A percentile compares a stretch with the other conserved stretches of the same genome.
phyloP scores from a whole-genome alignment of 352 stramenopile genomes.

The Globisporangium ultimum region DNA sequence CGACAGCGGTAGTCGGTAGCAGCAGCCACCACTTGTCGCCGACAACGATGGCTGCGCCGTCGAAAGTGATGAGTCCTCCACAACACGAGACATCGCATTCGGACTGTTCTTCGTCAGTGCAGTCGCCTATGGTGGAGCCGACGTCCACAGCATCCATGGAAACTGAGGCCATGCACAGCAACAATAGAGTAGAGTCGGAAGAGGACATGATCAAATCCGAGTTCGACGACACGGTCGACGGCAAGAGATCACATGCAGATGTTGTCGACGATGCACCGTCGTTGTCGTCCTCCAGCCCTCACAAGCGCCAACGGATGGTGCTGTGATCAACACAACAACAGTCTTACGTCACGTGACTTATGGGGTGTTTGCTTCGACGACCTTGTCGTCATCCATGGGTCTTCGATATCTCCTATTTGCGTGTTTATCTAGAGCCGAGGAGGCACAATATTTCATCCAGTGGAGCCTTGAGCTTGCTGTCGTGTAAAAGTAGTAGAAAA shows the following conservation, averaged over 20 bases:
- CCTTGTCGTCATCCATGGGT: too few relatives aligned
- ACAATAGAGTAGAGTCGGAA: not conserved
- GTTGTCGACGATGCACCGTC: slow-evolving; percentile 10
- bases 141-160: not conserved
- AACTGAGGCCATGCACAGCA: not conserved
- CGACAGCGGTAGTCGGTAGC: not conserved
- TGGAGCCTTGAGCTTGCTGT: not conserved
- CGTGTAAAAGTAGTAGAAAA: not conserved
- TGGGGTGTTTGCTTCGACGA: too few relatives aligned
- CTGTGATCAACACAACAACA: slow-evolving; percentile 17
- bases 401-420: not conserved
- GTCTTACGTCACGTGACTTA: too few relatives aligned
- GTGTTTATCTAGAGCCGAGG: not conserved
- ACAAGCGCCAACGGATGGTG: slow-evolving; percentile 40
- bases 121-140: not conserved
- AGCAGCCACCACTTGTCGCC: not conserved
- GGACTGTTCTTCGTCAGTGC: not conserved
- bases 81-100: not conserved
- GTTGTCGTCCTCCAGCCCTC: slow-evolving; percentile 28
- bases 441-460: not conserved
- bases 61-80: not conserved
- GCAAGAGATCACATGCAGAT: slow-evolving; percentile 30
- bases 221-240: slow-evolving; percentile 13
- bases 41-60: not conserved
- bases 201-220: not conserved